These are phyloP conservation scores for Penicillium longicatenatum DNA, from an alignment of 495 filamentous ascomycete species.

Conservation along the genomic window DNA sequence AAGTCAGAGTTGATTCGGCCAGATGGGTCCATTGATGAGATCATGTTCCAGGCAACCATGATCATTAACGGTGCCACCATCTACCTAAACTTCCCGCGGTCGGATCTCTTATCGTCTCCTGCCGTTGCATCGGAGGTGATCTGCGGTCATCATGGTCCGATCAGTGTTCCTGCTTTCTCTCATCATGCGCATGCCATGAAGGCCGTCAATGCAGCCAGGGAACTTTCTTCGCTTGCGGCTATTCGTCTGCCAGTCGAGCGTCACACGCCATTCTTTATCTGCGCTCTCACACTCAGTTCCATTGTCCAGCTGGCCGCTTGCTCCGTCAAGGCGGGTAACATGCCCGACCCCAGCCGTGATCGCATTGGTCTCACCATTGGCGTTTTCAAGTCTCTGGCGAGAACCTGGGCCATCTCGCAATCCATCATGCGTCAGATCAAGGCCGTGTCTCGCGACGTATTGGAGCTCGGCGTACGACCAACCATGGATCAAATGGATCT, in stretches of 20 bases:
- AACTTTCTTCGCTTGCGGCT: conserved; percentile 75
- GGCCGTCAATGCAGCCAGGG: conserved; percentile 74
- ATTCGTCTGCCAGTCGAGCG: conserved; percentile 70
- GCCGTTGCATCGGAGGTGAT: conserved; percentile 51
- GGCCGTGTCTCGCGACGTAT: conserved; percentile 49
- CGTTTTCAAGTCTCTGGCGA: conserved; percentile 70
- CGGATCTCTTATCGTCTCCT: conserved; percentile 51
- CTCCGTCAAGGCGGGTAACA: conserved; percentile 70
- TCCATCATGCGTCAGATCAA: conserved; percentile 73
- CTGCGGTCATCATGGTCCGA: conserved; percentile 46
- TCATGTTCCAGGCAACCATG: conserved; percentile 91
- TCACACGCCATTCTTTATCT: conserved; percentile 90
- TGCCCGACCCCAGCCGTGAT: conserved; percentile 71
- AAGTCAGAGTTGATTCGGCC: conserved; percentile 71
- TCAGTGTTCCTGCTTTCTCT: conserved; percentile 54
- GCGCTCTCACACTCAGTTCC: conserved; percentile 64
- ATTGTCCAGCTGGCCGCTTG: conserved; percentile 62
- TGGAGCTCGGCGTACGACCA: conserved; percentile 46
- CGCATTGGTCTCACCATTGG: conserved; percentile 80
- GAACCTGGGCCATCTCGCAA: conserved; percentile 77
- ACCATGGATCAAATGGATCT: conserved; percentile 47
- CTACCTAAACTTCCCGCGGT: conserved; percentile 51
- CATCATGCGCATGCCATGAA: conserved; percentile 74
- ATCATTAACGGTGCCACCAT: conserved; percentile 63
- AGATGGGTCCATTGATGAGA: conserved; percentile 73